Evolutionary conservation across 768 basidiomycete species (phyloP), one percentile per base, ranked within the genome.

Genomic region (Auriscalpium vulgare): DNA sequence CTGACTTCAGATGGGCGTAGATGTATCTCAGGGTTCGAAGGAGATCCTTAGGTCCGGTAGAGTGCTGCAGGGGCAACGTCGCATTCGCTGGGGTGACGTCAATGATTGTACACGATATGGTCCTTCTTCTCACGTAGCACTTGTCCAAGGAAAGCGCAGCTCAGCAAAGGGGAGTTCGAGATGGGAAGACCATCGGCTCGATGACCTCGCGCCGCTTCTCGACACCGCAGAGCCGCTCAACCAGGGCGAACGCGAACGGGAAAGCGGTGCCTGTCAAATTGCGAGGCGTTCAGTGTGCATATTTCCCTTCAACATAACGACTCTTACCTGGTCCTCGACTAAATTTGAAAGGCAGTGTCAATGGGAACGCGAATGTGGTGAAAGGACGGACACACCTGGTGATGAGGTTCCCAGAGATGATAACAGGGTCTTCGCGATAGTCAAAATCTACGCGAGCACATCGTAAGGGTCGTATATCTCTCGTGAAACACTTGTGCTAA

Each of bases 241-340:
- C 83, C 37, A 92, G 69, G n/a, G 83, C 83, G 54, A 91, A 73
- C 2, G 87, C 87, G 60, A 92, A 91, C 2, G 83, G 81, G 64
- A 92, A 91, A 0, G 82, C 72, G 3, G 88, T 90, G 10, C 89
- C 88, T 84, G 60, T 19, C 11, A 37, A 13, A 21, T 43, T 21
- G 21, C 34, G 36, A 19, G 17, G 10, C 16, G 36, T 13, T 14
- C 36, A 40, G 53, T 36, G 29, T 5, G 29, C 29, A 29, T 29
- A 29, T 4, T 29, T 7, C 5, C 29, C 29, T 29, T 29, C 7
- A 29, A 29, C 29, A 29, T 29, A 29, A 7, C 29, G 23, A 21
- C 14, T 69, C 74, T 64, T 63, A 81, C 85, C 87, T 62, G 86
- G 87, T 3, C 88, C 88, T 36, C 87, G 87, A 65, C 86, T 89